Evolutionary conservation across 495 filamentous ascomycete species (phyloP).

Genomic region (Hypoxylon crocopeplum): DNA sequence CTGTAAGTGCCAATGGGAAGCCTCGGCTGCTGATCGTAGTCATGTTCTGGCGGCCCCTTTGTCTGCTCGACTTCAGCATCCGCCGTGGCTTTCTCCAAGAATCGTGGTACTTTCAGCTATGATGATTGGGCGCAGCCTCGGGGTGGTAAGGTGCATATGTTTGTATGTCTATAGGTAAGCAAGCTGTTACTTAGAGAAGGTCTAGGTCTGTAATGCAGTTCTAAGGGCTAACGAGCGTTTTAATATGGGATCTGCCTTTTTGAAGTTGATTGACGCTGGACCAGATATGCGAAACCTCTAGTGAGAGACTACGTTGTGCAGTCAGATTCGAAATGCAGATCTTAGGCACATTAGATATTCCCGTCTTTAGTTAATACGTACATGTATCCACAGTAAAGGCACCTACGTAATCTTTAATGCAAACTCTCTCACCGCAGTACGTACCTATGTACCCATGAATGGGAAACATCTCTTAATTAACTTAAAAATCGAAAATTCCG

Average conservation of each 20-base stretch:
- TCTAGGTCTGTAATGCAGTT: constrained; percentile 6
- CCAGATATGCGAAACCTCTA: constrained; percentile 32
- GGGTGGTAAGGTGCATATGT: constrained; percentile 22
- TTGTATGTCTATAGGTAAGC: constrained; percentile 20
- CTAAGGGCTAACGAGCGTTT: constrained; percentile 18
- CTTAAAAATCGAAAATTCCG: constrained; percentile 5
- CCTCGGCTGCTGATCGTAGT: constrained; percentile 16
- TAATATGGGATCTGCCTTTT: constrained; percentile 15
- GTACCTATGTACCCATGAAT: background rate
- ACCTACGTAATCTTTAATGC: no score
- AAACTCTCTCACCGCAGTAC: constrained; percentile 3
- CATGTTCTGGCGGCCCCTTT: constrained; percentile 25
- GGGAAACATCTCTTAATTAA: background rate
- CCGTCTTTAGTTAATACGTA: background rate
- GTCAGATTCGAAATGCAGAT: no score
- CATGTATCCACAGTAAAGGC: constrained; percentile 20
- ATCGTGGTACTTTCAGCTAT: constrained; percentile 15
- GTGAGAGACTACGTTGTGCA: constrained; percentile 5
- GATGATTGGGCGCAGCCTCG: constrained; percentile 7
- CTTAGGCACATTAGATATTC: no score
- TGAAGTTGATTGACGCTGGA: constrained; percentile 19
- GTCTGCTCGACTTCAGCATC: constrained; percentile 8
- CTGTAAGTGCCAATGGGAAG: constrained; percentile 17
- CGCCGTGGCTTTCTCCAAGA: background rate
- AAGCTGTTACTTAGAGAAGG: constrained; percentile 8